Conservation (phyloP, 2,329 filamentous ascomycete genomes). For the Phoma sp. region DNA sequence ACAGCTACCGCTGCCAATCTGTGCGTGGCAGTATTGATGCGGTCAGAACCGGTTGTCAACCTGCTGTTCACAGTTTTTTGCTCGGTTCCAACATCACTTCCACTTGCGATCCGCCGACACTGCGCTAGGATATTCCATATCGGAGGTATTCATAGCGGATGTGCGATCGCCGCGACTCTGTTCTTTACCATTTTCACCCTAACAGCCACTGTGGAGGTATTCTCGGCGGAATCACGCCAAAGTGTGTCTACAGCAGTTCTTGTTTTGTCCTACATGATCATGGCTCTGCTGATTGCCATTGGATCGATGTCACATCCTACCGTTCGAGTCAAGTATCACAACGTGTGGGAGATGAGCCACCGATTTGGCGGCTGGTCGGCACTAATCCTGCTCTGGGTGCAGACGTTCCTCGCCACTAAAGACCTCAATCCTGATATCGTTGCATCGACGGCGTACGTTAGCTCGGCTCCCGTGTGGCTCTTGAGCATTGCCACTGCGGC, state of each 20-base stretch:
- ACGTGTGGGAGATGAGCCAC: slow-evolving; percentile 47
- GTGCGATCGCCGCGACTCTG: slow-evolving; percentile 42
- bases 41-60: slow-evolving; percentile 49
- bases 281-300: slow-evolving; percentile 41
- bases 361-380: slow-evolving; percentile 50
- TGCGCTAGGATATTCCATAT: slow-evolving; percentile 47
- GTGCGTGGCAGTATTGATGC: slow-evolving; percentile 42
- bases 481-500: slow-evolving; percentile 70
- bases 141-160: slow-evolving; percentile 49
- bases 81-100: slow-evolving; percentile 40
- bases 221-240: slow-evolving; percentile 19
- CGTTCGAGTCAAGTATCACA: slow-evolving; percentile 43
- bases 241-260: slow-evolving; percentile 24
- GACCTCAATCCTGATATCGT: slow-evolving; percentile 29
- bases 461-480: slow-evolving; percentile 68
- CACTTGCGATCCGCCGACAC: slow-evolving; percentile 42
- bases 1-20: slow-evolving; percentile 51
- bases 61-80: slow-evolving; percentile 46
- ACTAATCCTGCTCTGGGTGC: slow-evolving; percentile 47
- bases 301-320: slow-evolving; percentile 39
- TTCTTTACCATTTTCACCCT: slow-evolving; percentile 57
- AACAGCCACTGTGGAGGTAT: slow-evolving; percentile 41
- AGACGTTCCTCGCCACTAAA: slow-evolving; percentile 35
- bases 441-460: slow-evolving; percentile 33
- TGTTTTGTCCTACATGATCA: slow-evolving; percentile 41